Evolutionary conservation across 176 grass and related monocot species (phyloP), one percentile per base, ranked within the genome.

Genomic region (Carex littledalei): DNA sequence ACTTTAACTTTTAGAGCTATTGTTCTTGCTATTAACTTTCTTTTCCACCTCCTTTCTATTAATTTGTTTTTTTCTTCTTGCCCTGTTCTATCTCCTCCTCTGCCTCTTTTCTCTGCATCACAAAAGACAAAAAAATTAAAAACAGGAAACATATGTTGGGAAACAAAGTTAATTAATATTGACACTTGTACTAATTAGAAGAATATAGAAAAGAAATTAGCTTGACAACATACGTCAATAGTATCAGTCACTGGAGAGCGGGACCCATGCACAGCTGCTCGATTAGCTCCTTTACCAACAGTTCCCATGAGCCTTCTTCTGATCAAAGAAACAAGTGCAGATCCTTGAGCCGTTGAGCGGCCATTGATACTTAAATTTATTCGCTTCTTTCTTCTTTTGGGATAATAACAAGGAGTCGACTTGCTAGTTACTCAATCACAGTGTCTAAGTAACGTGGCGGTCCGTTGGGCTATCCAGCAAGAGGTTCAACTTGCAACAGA

Each of bases 241-340:
- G 21, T 55, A 2, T 49, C 80, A 55, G 45, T 63, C 32, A 63
- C 58, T 55, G 78, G 86, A 53, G 89, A 75, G 2, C 82, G 67
- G 31, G 77, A 88, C n/a, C 89, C 82, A 72, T 91, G 89, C 67
- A 91, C 89, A 84, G 85, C 80, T 50, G 86, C 50, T 31, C 78
- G 67, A 81, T 64, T 78, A 26, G 86, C 39, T 18, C 82, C 86
- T 62, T 91, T 86, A 5, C 66, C 83, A 68, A 91, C 89, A 32
- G 86, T 87, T 10, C 88, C 86, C 82, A 88, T 88, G 0, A 63
- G 21, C 66, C 86, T 84, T 20, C 37, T 32, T 8, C 66, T 43
- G 2, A 65, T 1, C 76, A 83, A 20, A 55, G 6, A 29, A 83
- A 50, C 13, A 83, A 83, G 15, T 14, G 41, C 61, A 32, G 18